Conservation (phyloP, 2,329 filamentous ascomycete genomes). For the Aspergillus eucalypticola region DNA sequence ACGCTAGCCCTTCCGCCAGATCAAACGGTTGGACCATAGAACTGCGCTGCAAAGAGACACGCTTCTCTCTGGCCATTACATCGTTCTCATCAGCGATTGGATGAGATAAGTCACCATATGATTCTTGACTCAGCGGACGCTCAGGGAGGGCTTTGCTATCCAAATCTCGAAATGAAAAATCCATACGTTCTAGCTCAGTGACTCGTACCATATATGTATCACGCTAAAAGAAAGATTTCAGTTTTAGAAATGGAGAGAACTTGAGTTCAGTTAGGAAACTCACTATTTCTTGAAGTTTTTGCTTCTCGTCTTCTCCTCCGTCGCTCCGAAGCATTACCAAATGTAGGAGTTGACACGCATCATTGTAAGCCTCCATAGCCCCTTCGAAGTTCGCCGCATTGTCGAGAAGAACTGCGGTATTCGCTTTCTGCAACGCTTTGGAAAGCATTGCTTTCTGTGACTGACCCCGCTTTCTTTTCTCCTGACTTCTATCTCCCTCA, state of each 20-base stretch:
- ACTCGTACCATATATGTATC: slow-evolving; percentile 90
- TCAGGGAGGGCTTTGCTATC: slow-evolving; percentile 76
- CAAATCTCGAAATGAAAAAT: slow-evolving; percentile 47
- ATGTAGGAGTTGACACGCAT: slow-evolving; percentile 84
- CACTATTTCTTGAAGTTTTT: slow-evolving; percentile 89
- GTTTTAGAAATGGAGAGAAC: neutral
- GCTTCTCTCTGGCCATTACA: slow-evolving; percentile 52
- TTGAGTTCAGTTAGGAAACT: slow-evolving; percentile 43
- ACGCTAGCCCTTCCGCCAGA: slow-evolving; percentile 28
- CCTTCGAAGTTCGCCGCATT: slow-evolving; percentile 94
- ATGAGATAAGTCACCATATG: slow-evolving; percentile 46
- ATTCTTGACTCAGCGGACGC: slow-evolving; percentile 63
- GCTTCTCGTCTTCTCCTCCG: slow-evolving; percentile 77
- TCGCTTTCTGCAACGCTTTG: slow-evolving; percentile 91
- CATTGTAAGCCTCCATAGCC: slow-evolving; percentile 83
- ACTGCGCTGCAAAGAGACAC: slow-evolving; percentile 53
- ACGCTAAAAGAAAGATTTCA: slow-evolving; percentile 55
- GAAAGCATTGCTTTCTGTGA: slow-evolving; percentile 96
- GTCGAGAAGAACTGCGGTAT: slow-evolving; percentile 91
- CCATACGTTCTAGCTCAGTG: slow-evolving; percentile 76
- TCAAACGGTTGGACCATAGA: slow-evolving; percentile 35
- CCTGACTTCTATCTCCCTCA: slow-evolving; percentile 29
- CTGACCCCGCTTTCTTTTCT: slow-evolving; percentile 48
- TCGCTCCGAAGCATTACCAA: slow-evolving; percentile 84
- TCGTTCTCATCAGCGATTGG: slow-evolving; percentile 38